These are phyloP conservation scores for Triangularia setosa DNA, from an alignment of 2,329 filamentous ascomycete genomes.

Conservation along the genomic window DNA sequence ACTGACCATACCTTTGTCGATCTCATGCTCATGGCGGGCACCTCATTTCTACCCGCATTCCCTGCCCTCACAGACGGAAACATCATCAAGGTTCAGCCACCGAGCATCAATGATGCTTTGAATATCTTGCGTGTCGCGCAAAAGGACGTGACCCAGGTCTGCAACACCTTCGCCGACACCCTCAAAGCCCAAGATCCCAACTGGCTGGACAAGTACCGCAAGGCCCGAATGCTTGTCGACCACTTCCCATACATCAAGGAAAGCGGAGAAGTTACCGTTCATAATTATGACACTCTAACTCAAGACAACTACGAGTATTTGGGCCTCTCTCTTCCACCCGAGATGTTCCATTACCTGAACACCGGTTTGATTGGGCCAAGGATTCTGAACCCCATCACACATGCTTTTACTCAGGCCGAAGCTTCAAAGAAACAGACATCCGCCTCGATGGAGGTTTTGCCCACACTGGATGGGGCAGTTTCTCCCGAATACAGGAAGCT, in stretches of 20 bases:
- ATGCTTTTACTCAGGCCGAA: conserved; percentile 31
- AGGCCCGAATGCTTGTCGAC: conserved; percentile 77
- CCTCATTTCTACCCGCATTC: conserved; percentile 72
- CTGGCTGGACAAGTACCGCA: conserved; percentile 83
- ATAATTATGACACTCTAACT: conserved; percentile 70
- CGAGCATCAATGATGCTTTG: conserved; percentile 70
- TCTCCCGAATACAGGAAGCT: conserved; percentile 78
- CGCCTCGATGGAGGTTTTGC: conserved; percentile 69
- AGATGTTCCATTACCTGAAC: conserved; percentile 87
- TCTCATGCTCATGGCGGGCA: conserved; percentile 77
- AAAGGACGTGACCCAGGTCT: conserved; percentile 67
- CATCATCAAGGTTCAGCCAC: conserved; percentile 51
- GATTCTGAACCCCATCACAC: conserved; percentile 76
- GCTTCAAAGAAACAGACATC: not conserved
- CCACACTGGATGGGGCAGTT: conserved; percentile 81
- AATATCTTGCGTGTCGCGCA: conserved; percentile 71
- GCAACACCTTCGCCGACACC: conserved; percentile 75
- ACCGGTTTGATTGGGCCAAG: conserved; percentile 75
- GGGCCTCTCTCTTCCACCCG: conserved; percentile 82
- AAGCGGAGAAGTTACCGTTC: conserved; percentile 71
- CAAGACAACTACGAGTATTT: conserved; percentile 85
- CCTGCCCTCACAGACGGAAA: conserved; percentile 65
- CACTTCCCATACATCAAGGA: conserved; percentile 80
- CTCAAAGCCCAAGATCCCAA: conserved; percentile 65
- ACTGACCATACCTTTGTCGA: conserved; percentile 75